Conservation (phyloP, 2,329 filamentous ascomycete genomes). For the Coniochaeta sp. region DNA sequence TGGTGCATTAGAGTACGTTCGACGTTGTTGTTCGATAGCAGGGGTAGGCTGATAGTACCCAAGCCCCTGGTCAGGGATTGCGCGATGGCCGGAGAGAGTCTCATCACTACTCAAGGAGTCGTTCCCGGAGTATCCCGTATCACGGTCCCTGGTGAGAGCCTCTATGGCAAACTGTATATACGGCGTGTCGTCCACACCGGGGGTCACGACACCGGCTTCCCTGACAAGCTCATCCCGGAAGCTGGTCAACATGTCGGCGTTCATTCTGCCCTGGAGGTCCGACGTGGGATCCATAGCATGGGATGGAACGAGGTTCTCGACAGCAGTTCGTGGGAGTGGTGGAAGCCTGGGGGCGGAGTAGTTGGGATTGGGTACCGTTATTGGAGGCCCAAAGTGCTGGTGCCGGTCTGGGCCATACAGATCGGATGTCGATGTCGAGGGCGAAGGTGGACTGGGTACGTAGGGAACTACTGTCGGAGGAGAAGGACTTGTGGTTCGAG, state of each 20-base stretch:
- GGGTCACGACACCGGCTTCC: slow-evolving; percentile 52
- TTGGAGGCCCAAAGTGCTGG: slow-evolving; percentile 23
- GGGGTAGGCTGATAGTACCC: slow-evolving; percentile 24
- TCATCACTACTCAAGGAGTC: slow-evolving; percentile 34
- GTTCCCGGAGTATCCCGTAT: slow-evolving; percentile 46
- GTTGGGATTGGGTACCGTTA: slow-evolving; percentile 11
- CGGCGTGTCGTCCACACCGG: slow-evolving; percentile 74
- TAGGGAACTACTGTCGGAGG: slow-evolving; percentile 25
- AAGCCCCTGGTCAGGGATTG: slow-evolving; percentile 27
- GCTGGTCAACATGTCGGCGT: slow-evolving; percentile 15
- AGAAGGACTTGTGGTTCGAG: slow-evolving; percentile 20
- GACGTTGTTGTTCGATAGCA: not conserved
- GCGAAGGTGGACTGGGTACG: slow-evolving; percentile 30
- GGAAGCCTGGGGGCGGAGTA: not conserved
- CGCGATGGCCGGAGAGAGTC: slow-evolving; percentile 6
- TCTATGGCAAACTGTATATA: slow-evolving; percentile 89
- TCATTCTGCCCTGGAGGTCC: slow-evolving; percentile 9
- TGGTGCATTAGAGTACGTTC: not conserved
- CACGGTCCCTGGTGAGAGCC: slow-evolving; percentile 69
- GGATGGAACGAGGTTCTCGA: not conserved
- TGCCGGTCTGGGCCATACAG: slow-evolving; percentile 34
- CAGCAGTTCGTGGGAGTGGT: not conserved
- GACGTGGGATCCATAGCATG: slow-evolving; percentile 6
- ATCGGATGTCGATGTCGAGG: slow-evolving; percentile 24
- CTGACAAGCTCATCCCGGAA: slow-evolving; percentile 46